Evolutionary conservation across 805 yeast species (phyloP).

Genomic region (Myxozyma neotropica): DNA sequence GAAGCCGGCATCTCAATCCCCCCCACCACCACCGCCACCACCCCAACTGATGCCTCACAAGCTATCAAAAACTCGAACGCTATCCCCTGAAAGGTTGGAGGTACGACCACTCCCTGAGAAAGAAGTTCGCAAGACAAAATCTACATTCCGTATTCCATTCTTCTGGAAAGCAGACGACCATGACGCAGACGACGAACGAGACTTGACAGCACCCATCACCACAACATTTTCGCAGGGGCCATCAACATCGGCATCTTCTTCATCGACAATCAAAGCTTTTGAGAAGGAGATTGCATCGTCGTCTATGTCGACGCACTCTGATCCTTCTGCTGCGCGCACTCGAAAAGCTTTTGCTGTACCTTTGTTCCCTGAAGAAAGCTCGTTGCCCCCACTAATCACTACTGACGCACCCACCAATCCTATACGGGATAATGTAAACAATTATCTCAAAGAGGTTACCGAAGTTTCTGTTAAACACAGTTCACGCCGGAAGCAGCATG

Average conservation of each 20-base stretch:
- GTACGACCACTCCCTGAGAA: not conserved
- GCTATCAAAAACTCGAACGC: not conserved
- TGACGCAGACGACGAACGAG: not conserved
- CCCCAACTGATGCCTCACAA: not conserved
- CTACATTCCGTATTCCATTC: slow-evolving; percentile 31
- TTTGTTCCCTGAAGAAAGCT: slow-evolving; percentile 29
- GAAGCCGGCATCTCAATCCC: not conserved
- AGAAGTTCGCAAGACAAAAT: slow-evolving; percentile 9
- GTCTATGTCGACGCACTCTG: slow-evolving; percentile 8
- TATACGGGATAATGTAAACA: slow-evolving; percentile 20
- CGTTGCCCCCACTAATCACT: slow-evolving; percentile 24
- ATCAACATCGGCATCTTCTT: not conserved
- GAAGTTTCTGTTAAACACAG: slow-evolving; percentile 1
- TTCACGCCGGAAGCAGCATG: slow-evolving; percentile 17
- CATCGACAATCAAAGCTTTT: not conserved
- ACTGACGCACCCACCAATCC: slow-evolving; percentile 1
- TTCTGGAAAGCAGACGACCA: slow-evolving; percentile 33
- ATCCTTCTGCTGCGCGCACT: slow-evolving; percentile 7
- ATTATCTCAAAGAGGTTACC: not conserved
- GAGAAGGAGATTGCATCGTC: not conserved
- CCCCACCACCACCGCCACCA: not conserved
- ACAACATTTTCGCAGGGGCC: not conserved
- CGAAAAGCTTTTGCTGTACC: slow-evolving; percentile 21
- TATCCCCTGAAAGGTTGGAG: not conserved
- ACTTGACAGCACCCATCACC: not conserved